Base-by-base conservation (phyloP, 495 filamentous ascomycete species). In the Letharia lupina region DNA sequence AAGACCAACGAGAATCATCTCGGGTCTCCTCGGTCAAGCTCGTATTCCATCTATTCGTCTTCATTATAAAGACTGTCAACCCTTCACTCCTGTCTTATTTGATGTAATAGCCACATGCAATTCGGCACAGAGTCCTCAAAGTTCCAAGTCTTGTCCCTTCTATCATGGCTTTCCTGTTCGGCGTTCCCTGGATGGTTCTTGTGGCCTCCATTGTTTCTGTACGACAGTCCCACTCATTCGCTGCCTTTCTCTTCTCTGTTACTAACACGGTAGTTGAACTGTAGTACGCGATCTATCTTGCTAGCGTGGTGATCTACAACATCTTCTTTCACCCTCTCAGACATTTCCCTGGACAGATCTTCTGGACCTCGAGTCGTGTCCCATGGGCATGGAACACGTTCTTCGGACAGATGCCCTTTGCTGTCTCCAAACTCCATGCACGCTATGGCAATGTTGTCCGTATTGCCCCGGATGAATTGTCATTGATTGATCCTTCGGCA, bases 361-460 rank as follows among this genome's bases (percentile, higher is more conserved):
- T 48, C 23, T 48, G 45, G 45, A 48, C 45, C 5, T 48, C 45
- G n/a, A 48, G 8, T 48, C 45, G 45, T 48, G 4, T 48, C 6
- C 45, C 45, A 9, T 48, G 45, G 45, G 45, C 45, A 48, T 48
- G 45, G 45, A 48, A 48, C 45, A 23, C 9, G 4, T 48, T 48
- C 45, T 48, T 48, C 45, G 45, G 45, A 48, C 18, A 48, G 7
- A 7, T n/a, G n/a, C 45, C 45, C 0, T 9, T 20, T 23, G n/a
- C 45, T 48, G 45, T 48, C 20, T 48, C 20, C n/a, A 48, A 48
- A 48, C 45, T 48, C 9, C 45, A 77, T 69, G 64, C 72, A 3
- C 70, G 71, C 62, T 77, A 77, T 57, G 73, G 75, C 6, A 69
- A 69, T 2, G 68, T 75, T 10, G 75, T 77, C 20, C 71, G 72